Evolutionary conservation across 441 rosid species (phyloP).

Genomic region (Populus tomentosa): DNA sequence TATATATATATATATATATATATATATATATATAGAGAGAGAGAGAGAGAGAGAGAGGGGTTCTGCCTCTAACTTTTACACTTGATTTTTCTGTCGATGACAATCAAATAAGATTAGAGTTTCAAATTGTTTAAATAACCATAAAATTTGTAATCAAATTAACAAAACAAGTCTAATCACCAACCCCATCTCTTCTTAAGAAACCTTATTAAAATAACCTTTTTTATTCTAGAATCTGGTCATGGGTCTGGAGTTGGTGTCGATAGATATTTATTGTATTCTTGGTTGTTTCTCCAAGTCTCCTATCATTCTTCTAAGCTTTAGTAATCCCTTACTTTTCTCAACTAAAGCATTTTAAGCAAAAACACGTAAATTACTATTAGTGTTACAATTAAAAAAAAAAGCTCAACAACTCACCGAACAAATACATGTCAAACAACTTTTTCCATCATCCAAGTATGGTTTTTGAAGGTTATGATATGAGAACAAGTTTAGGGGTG

Average conservation of each 20-base stretch:
- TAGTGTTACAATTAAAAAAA: background rate
- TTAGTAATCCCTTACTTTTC: slow-evolving; percentile 8
- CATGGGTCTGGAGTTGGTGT: slow-evolving; percentile 10
- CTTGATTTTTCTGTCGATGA: background rate
- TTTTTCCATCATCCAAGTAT: slow-evolving; percentile 21
- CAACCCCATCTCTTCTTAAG: background rate
- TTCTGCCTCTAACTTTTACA: background rate
- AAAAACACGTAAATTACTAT: background rate
- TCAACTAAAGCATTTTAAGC: slow-evolving; percentile 19
- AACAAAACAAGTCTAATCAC: background rate
- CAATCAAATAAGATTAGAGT: background rate
- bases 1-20: background rate
- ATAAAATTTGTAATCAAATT: background rate
- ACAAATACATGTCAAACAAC: background rate
- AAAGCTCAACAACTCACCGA: background rate
- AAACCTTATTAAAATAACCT: background rate
- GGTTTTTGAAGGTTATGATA: slow-evolving; percentile 61
- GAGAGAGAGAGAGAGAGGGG: too few species aligned
- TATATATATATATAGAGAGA: too few species aligned
- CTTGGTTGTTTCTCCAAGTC: slow-evolving; percentile 23
- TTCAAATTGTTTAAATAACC: background rate
- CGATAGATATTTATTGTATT: background rate
- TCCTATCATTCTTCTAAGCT: slow-evolving; percentile 40
- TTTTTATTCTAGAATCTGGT: background rate
- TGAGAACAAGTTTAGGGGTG: slow-evolving; percentile 71